Conservation (phyloP, 306 rosid species). For the Corylus americana region DNA sequence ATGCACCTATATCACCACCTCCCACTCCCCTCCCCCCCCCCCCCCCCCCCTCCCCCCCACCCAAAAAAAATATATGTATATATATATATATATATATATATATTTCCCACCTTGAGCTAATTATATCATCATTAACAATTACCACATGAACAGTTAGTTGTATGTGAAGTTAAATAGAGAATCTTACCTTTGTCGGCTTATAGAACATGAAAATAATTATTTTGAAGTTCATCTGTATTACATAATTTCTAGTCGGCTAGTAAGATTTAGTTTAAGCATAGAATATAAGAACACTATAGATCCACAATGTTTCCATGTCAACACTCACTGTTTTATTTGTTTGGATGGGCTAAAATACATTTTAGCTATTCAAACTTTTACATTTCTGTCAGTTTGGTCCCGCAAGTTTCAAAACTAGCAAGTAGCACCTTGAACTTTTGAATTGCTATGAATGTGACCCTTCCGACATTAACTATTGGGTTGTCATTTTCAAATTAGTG, state of each 20-base stretch:
- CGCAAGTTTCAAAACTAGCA: neutral
- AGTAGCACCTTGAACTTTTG: neutral
- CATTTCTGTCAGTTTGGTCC: neutral
- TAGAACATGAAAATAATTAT: neutral
- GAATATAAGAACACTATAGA: neutral
- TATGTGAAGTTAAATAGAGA: neutral
- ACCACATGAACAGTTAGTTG: neutral
- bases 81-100: too few relatives aligned
- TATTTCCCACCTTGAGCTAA: too few relatives aligned
- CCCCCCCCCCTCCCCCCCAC: too few relatives aligned
- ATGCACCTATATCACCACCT: too few relatives aligned
- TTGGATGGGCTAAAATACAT: neutral
- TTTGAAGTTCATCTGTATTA: neutral
- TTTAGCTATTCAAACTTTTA: neutral
- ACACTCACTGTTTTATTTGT: neutral
- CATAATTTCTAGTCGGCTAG: neutral
- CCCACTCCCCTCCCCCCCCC: too few relatives aligned
- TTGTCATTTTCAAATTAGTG: too few relatives aligned
- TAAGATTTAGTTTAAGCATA: neutral
- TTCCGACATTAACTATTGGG: neutral
- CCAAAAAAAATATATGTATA: too few relatives aligned
- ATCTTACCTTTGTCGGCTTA: neutral
- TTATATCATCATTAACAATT: neutral
- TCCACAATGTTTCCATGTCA: neutral
- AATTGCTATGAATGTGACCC: neutral